A percentile compares a stretch with the other conserved stretches of the same genome.
phyloP scores from a whole-genome alignment of 345 rosid species.

The Noccaea caerulescens region DNA sequence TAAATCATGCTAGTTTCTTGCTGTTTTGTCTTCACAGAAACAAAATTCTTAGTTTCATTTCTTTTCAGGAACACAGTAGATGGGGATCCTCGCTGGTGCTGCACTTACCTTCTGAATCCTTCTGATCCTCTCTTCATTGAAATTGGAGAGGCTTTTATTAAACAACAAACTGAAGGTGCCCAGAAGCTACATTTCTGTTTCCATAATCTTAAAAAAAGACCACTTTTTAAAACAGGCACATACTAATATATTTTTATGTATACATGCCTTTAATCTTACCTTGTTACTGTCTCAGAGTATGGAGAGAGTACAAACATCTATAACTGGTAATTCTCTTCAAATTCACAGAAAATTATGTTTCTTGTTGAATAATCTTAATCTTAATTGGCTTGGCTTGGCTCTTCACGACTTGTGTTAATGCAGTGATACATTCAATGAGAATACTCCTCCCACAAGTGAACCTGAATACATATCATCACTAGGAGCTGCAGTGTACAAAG shows the following conservation, averaged over 20 bases:
- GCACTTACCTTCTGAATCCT: conserved; percentile 92
- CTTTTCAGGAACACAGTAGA: conserved; percentile 87
- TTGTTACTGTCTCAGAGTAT: conserved; percentile 63
- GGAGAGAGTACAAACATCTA: conserved; percentile 96
- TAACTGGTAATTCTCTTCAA: conserved; percentile 68
- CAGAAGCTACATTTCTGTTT: conserved; percentile 21
- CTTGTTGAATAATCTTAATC: not conserved
- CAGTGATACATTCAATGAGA: conserved; percentile 97
- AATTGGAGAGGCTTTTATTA: conserved; percentile 86
- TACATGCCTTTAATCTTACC: conserved; percentile 3
- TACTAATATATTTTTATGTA: not conserved
- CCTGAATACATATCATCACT: conserved; percentile 72
- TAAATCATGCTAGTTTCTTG: not conserved
- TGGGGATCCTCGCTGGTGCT: conserved; percentile 86
- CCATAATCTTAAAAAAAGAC: conserved; percentile 8
- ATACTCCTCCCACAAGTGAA: conserved; percentile 86
- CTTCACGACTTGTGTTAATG: conserved; percentile 31
- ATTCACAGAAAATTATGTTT: no score
- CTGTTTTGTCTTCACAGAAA: conserved; percentile 14
- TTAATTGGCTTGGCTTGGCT: not conserved
- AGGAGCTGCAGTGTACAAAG: conserved; percentile 89
- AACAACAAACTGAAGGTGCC: conserved; percentile 73
- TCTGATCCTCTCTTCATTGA: conserved; percentile 84
- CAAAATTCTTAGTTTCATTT: not conserved
- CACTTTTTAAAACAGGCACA: conserved; percentile 16